These are phyloP conservation scores for Saksenaea vasiformis DNA, from an alignment of 371 early-diverging fungal species.

Conservation along the genomic window DNA sequence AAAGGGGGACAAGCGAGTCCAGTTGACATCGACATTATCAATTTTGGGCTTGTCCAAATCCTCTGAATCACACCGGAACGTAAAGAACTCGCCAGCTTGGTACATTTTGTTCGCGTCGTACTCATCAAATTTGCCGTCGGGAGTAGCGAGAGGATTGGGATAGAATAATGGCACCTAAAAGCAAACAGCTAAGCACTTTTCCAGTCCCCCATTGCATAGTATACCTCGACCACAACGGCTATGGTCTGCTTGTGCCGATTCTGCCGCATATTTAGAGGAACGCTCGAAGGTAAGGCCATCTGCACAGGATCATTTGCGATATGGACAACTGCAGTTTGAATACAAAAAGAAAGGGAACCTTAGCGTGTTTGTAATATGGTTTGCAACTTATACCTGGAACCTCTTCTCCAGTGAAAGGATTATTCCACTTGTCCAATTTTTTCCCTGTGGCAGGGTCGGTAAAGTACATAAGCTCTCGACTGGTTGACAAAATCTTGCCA, in stretches of 20 bases:
- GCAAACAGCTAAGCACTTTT: not conserved
- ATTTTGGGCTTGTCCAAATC: conserved; percentile 20
- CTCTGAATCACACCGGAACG: conserved; percentile 25
- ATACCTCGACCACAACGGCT: conserved; percentile 29
- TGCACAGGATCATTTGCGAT: conserved; percentile 48
- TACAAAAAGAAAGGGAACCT: not conserved
- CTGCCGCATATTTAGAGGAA: conserved; percentile 22
- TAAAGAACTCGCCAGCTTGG: conserved; percentile 44
- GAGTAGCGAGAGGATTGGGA: conserved; percentile 30
- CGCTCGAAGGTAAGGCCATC: conserved; percentile 31
- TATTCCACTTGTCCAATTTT: conserved; percentile 32
- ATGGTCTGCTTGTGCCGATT: conserved; percentile 20
- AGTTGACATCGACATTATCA: conserved; percentile 35
- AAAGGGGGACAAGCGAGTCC: conserved; percentile 34
- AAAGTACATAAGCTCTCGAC: conserved; percentile 39
- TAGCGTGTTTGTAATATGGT: not conserved
- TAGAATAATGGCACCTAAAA: conserved; percentile 37
- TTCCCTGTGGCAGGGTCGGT: conserved; percentile 31
- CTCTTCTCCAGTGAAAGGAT: conserved; percentile 40
- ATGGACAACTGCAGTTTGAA: conserved; percentile 24
- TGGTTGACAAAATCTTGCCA: conserved; percentile 22
- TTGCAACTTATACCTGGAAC: conserved; percentile 24
- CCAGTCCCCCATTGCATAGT: not conserved
- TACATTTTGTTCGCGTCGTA: conserved; percentile 37
- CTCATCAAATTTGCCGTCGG: conserved; percentile 28